Evolutionary conservation across 1,139 yeast genomes (phyloP), one percentile per base, ranked within the genome.

Genomic region (Scheffersomyces cryptocercus): DNA sequence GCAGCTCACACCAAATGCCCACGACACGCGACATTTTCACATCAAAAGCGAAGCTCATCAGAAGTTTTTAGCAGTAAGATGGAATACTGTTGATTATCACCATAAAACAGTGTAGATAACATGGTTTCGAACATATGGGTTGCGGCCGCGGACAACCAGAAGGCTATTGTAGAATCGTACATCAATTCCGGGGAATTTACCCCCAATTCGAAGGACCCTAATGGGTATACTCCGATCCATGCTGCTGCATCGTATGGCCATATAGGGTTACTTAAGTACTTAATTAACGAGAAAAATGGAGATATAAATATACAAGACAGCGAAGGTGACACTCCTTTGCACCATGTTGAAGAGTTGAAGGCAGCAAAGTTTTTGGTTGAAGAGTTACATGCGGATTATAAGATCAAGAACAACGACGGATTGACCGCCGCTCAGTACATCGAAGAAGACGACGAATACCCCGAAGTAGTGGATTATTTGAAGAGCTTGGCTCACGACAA

Each of bases 211-310:
- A 82, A 85, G 52, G 99, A 93, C 62, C 86, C 89, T 1, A 89
- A 90, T 57, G 99, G 99, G 0, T 93, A 93, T 65, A 91, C 98
- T 0, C 95, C 98, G 10, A 77, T 93, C 28, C 99, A 93, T 63
- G 99, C 99, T 0, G 97, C 98, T 3, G 95, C 95, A 3, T 86
- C 97, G 1, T 93, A 93, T 61, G 95, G 95, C 5, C 93, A 93
- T 59, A 56, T 69, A 7, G 90, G 85, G 8, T 69, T 95, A 38
- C 69, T 95, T 40, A 65, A 69, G 43, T 77, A 75, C 47, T 73
- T 93, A 41, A 68, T 88, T 16, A 63, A 57, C 10, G 35, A 38
- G 13, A 62, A 73, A 24, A 87, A 88, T 2, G 99, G 97, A 4
- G 83, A 93, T 59, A 79, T 89, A 28, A 89, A 93, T 61, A 70